Base-by-base conservation (phyloP, 202 grass and related monocot species). In the Panicum virgatum region DNA sequence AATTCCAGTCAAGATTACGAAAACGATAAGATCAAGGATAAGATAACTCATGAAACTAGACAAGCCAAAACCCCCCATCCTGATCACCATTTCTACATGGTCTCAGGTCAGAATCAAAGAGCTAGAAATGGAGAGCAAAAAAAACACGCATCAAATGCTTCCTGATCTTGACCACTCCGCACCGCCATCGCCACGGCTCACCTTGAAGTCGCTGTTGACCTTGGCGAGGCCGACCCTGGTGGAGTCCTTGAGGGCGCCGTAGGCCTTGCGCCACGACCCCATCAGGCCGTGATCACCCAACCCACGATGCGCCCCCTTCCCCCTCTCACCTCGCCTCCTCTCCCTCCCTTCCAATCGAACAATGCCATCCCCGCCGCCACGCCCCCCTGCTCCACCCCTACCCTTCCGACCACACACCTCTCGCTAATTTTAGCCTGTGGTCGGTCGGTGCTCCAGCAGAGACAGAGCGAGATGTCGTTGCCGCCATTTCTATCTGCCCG, bases 201-300 rank as follows among this genome's bases (percentile, higher is more conserved):
- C 94, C 94, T 97, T 97, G 84, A 87, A 94, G 52, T 94, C 86
- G 85, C 94, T 97, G 72, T 92, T 90, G 94, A 97, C 94, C 90
- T 97, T 97, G 58, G 94, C 90, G 70, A 97, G 94, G 83, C 92
- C 91, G 77, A 92, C 91, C 83, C 43, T 92, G 81, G 94, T 97
- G 77, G 87, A 94, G 88, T 97, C 94, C 82, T 97, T 97, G 82
- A 97, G 84, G 77, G 89, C 92, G 87, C 92, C 92, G 80, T 97
- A 97, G 87, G 92, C 94, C 84, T 94, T 97, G 72, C 92, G 88
- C 92, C 94, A 97, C 75, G 72, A 86, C 85, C 85, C 87, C 86
- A 88, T 88, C 73, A 83, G 75, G 80, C 72, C 88, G 83, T 84
- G 86, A 62, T 73, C 82, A 78, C 81, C 50, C 30, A 71, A 73